These are phyloP conservation scores for Apophysomyces trapeziformis DNA, from an alignment of 371 early-diverging fungal genomes.

Conservation along the genomic window DNA sequence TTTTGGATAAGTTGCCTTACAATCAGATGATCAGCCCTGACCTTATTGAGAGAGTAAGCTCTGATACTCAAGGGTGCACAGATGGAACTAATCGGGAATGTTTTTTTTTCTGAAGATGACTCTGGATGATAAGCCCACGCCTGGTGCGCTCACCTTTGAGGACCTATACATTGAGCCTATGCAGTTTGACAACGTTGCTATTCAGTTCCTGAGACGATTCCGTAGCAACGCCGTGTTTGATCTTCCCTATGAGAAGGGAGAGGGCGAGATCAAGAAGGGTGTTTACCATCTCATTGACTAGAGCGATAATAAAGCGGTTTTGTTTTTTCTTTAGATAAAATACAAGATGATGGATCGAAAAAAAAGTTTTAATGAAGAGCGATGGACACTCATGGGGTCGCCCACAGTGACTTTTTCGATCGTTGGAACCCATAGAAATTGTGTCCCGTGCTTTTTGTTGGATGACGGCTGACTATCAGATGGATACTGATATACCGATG, in stretches of 20 bases:
- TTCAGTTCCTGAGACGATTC: conserved; percentile 84
- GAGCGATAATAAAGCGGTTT: conserved; percentile 15
- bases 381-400: not conserved
- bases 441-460: not conserved
- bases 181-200: conserved; percentile 76
- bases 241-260: conserved; percentile 66
- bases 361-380: not conserved
- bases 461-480: conserved; percentile 5
- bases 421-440: not conserved
- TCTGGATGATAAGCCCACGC: conserved; percentile 75
- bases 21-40: conserved; percentile 56
- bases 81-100: not conserved
- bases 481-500: conserved; percentile 1
- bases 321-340: conserved; percentile 7
- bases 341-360: not conserved
- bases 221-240: conserved; percentile 72
- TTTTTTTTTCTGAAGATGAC: conserved; percentile 52
- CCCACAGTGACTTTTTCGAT: not conserved
- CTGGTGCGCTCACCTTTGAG: conserved; percentile 78
- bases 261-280: conserved; percentile 61
- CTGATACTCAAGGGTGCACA: not conserved
- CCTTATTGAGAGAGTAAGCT: conserved; percentile 53
- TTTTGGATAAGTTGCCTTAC: conserved; percentile 53
- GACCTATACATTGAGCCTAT: conserved; percentile 86
- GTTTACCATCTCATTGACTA: conserved; percentile 65